A percentile compares a stretch with the other conserved stretches of the same genome.
Evolutionary conservation across 2,329 filamentous ascomycete species (phyloP).

Genomic region (Clarireedia hainanense): DNA sequence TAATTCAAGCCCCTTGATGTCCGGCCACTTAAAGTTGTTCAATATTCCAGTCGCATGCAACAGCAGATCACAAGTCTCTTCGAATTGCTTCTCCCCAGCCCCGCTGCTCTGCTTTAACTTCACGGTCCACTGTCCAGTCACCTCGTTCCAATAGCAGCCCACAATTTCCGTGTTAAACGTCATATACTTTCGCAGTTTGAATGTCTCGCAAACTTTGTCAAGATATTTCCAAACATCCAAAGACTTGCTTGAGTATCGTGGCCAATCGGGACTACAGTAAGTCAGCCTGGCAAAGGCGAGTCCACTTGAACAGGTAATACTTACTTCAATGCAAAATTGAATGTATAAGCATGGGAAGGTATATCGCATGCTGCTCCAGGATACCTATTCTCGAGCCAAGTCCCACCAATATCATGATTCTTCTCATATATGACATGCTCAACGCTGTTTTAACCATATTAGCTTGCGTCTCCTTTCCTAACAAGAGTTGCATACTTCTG

Average conservation of each 20-base stretch:
- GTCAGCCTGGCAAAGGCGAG: neutral
- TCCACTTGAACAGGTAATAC: neutral
- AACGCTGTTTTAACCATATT: conserved; percentile 37
- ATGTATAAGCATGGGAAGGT: conserved; percentile 29
- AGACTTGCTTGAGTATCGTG: conserved; percentile 46
- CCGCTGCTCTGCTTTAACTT: conserved; percentile 34
- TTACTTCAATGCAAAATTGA: conserved; percentile 49
- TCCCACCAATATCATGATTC: conserved; percentile 37
- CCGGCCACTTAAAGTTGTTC: conserved; percentile 36
- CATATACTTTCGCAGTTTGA: conserved; percentile 44
- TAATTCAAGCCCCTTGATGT: conserved; percentile 37
- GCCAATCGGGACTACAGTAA: conserved; percentile 39
- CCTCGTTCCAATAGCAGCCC: conserved; percentile 41
- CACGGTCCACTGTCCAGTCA: conserved; percentile 41
- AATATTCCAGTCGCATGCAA: conserved; percentile 22
- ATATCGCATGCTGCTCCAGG: conserved; percentile 36
- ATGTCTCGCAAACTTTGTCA: conserved; percentile 39
- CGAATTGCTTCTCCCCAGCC: conserved; percentile 13
- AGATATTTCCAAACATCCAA: conserved; percentile 47
- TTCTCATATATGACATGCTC: conserved; percentile 43
- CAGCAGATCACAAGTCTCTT: conserved; percentile 21
- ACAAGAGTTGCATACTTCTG: conserved; percentile 15
- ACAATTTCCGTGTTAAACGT: conserved; percentile 41
- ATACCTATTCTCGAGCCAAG: conserved; percentile 43
- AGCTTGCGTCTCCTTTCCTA: conserved; percentile 36